A percentile compares a stretch with the other conserved stretches of the same genome.
Evolutionary conservation across 1,284 basidiomycete species (phyloP).

Genomic region (Ustilago sp.): DNA sequence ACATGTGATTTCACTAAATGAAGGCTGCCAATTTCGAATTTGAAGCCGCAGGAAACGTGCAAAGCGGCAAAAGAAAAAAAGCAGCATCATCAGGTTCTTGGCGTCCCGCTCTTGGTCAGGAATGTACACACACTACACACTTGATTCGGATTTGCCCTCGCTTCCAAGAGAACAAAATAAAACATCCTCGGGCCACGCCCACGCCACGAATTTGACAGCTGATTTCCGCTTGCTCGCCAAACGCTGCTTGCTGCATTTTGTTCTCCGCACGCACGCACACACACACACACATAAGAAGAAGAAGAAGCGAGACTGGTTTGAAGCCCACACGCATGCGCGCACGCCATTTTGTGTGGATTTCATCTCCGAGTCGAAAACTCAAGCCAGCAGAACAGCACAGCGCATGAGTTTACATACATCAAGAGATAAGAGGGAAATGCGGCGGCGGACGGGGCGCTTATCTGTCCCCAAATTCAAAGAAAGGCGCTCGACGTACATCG

Average conservation of each 20-base stretch:
- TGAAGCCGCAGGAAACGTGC: background rate
- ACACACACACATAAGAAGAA: too few species aligned
- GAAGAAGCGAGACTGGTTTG: background rate
- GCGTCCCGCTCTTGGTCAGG: background rate
- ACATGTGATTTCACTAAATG: background rate
- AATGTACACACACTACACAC: too few species aligned
- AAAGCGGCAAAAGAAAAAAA: too few species aligned
- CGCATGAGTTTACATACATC: too few species aligned
- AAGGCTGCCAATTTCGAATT: background rate
- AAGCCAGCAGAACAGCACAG: conserved; percentile 3
- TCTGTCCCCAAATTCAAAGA: background rate
- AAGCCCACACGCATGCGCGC: background rate
- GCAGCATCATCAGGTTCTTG: background rate
- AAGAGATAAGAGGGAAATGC: background rate
- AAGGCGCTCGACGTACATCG: background rate
- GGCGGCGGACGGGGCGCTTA: background rate
- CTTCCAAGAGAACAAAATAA: background rate
- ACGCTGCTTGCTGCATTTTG: background rate
- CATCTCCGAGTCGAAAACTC: background rate
- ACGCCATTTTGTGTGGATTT: background rate
- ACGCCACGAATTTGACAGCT: conserved; percentile 2
- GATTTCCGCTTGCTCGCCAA: too few species aligned
- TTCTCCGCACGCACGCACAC: background rate
- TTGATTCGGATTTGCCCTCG: conserved; percentile 2
- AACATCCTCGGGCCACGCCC: background rate